Evolutionary conservation across 345 rosid species (phyloP).

Genomic region (Erucastrum elatum): DNA sequence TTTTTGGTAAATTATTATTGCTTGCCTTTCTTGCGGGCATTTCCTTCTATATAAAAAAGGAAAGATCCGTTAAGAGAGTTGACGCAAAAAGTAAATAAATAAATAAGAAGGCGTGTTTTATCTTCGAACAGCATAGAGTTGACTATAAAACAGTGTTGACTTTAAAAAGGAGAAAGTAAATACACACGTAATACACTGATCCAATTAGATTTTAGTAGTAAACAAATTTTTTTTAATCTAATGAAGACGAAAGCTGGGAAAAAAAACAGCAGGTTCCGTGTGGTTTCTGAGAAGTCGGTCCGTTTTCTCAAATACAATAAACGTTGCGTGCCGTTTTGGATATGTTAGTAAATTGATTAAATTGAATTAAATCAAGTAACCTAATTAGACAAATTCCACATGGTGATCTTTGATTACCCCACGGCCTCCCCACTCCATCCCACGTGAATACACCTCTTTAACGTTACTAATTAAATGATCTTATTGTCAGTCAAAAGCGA

Average conservation of each 20-base stretch:
- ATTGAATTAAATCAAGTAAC: not conserved
- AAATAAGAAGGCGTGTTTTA: not conserved
- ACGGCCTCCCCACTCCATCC: conserved; percentile 8
- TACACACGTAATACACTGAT: not conserved
- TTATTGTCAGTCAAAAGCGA: not conserved
- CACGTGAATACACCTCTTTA: conserved; percentile 8
- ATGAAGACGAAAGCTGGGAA: not conserved
- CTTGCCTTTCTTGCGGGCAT: conserved; percentile 7
- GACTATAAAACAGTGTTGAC: not conserved
- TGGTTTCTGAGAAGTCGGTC: conserved; percentile 22
- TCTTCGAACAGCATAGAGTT: conserved; percentile 10
- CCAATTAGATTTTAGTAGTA: not conserved
- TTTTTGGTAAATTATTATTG: not conserved
- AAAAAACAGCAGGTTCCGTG: conserved; percentile 18
- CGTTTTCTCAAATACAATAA: conserved; percentile 12
- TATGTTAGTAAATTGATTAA: conserved; percentile 8
- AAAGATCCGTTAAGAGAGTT: not conserved
- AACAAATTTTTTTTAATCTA: not conserved
- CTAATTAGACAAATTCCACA: conserved; percentile 32
- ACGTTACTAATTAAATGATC: not conserved
- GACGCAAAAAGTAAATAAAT: not conserved
- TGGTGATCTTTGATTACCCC: conserved; percentile 35
- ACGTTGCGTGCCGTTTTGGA: conserved; percentile 31
- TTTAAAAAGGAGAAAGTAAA: not conserved
- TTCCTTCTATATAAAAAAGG: not conserved